Percentiles rank a stretch among this genome's conserved stretches.
These are phyloP conservation scores for Xylaria sp. DNA, from an alignment of 2,329 filamentous ascomycete genomes.

Conservation along the genomic window DNA sequence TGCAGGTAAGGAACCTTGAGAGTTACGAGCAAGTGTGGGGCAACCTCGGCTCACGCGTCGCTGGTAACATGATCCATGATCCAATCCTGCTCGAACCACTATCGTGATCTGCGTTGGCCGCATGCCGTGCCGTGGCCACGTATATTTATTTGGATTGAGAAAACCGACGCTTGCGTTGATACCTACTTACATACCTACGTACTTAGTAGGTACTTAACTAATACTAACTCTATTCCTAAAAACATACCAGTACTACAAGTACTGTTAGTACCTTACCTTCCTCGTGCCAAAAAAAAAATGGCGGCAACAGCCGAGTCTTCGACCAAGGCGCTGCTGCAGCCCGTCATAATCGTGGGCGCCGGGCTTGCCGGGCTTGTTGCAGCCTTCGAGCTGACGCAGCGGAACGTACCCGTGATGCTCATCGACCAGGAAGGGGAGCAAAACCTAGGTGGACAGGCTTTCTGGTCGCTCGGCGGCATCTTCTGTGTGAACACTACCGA, in stretches of 20 bases:
- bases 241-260: too few species aligned
- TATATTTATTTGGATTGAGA: not conserved
- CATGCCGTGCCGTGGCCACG: not conserved
- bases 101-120: not conserved
- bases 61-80: constrained; percentile 6
- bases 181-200: too few species aligned
- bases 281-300: constrained; percentile 20
- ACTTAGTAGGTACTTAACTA: not conserved
- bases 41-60: not conserved
- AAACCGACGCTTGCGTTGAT: too few species aligned
- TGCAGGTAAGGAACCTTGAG: not conserved
- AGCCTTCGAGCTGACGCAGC: constrained; percentile 65
- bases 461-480: constrained; percentile 72
- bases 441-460: constrained; percentile 71
- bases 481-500: constrained; percentile 68
- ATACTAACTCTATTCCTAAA: not conserved
- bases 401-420: constrained; percentile 61
- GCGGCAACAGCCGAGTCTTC: constrained; percentile 11
- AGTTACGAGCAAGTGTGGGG: not conserved
- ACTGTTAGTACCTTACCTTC: not conserved
- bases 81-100: constrained; percentile 24
- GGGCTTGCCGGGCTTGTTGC: constrained; percentile 70
- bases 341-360: constrained; percentile 66
- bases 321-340: constrained; percentile 41
- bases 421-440: constrained; percentile 68